Conservation (phyloP, 163 green algal genomes). For the Scenedesmus sp. region DNA sequence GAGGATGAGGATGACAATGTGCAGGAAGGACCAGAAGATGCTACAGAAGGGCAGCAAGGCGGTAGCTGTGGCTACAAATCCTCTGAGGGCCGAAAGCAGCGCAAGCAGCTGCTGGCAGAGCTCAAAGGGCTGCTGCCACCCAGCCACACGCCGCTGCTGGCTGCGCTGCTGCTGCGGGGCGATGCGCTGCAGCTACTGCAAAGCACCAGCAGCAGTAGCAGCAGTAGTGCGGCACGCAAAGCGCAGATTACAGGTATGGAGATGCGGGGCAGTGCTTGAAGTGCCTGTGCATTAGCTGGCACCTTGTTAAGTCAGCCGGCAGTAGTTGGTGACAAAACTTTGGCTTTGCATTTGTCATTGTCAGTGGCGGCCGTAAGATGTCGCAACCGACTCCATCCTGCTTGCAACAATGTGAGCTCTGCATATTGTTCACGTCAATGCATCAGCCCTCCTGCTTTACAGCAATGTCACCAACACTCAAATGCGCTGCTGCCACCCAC, state of each 20-base stretch:
- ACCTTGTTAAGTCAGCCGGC: not conserved
- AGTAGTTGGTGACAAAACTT: not conserved
- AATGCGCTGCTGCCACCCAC: too few species aligned
- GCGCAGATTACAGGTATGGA: not conserved
- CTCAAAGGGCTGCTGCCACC: constrained; percentile 41
- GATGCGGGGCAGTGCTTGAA: not conserved
- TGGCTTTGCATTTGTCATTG: not conserved
- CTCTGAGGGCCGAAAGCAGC: constrained; percentile 37
- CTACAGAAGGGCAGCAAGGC: not conserved
- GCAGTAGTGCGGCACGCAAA: not conserved
- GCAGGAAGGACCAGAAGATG: not conserved
- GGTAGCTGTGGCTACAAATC: constrained; percentile 8
- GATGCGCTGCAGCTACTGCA: not conserved
- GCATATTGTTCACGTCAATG: too few species aligned
- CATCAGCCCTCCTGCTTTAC: too few species aligned
- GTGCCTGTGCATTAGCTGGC: too few species aligned
- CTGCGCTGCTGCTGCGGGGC: constrained; percentile 12
- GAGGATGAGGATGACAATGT: not conserved
- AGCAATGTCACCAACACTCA: too few species aligned
- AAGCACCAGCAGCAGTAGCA: not conserved
- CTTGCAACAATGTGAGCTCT: too few species aligned
- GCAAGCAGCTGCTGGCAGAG: constrained; percentile 39
- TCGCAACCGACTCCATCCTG: too few species aligned
- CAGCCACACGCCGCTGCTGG: constrained; percentile 39
- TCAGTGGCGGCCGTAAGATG: too few species aligned